Evolutionary conservation across 768 basidiomycete genomes (phyloP), one percentile per base, ranked within the genome.

Genomic region (Podaxis sp.): DNA sequence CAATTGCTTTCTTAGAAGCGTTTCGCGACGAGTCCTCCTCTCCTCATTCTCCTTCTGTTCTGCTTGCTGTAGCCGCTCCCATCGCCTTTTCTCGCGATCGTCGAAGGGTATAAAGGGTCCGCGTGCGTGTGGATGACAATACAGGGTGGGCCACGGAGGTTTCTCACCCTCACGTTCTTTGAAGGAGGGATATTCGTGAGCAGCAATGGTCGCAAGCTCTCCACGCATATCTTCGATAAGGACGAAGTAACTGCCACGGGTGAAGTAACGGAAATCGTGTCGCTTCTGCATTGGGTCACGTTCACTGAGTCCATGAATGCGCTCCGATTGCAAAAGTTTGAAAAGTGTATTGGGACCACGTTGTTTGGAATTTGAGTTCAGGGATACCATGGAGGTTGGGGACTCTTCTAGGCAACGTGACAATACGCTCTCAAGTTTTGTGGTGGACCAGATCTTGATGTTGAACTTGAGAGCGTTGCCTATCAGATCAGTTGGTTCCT

Each of bases 141-240:
- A 80, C 4, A 96, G 80, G 33, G 91, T 80, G 12, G 97, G 97
- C 91, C 94, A 98, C 2, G 86, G 81, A 2, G 83, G 81, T 60
- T 77, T 82, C 22, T 75, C 69, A 55, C 80, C 79, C 55, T 79
- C 86, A 60, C 76, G 83, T 62, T 76, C 77, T 67, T 81, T 85
- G 27, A 76, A 69, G 22, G 83, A 71, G 33, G 82, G 76, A 74
- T 96, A 98, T 72, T 98, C 94, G 62, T 92, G 86, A 17, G 85
- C 83, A 57, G 90, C 86, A 65, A 98, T 84, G 1, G 97, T 93
- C 13, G 94, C 89, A 43, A 95, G 79, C 67, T 94, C 89, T 58
- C 89, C 86, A 3, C 82, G 84, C 61, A 94, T 82, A 69, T 98
- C 96, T 72, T 98, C 96, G n/a, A 98, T 84, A 49, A 98, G 82